Evolutionary conservation across 805 yeast species (phyloP).

Genomic region (Ogataea methanolica): DNA sequence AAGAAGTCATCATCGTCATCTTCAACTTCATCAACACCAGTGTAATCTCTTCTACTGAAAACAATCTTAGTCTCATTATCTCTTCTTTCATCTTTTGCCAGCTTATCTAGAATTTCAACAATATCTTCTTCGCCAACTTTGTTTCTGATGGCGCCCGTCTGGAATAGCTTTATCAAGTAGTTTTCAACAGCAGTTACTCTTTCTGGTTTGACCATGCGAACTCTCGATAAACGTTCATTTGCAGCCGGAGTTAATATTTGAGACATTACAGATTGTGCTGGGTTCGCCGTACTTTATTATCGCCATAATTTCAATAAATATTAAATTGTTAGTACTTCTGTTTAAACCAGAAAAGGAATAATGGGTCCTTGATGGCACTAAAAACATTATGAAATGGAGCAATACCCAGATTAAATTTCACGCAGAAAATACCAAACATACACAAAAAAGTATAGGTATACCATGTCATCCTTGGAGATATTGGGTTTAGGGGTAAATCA

Average conservation of each 20-base stretch:
- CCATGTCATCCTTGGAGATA: too few species aligned
- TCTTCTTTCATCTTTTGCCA: constrained; percentile 66
- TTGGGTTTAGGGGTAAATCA: neutral
- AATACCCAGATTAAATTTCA: too few species aligned
- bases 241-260: constrained; percentile 81
- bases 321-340: neutral
- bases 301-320: constrained; percentile 1
- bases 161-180: constrained; percentile 64
- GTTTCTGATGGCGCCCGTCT: constrained; percentile 68
- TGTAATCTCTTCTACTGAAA: constrained; percentile 38
- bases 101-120: constrained; percentile 76
- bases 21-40: constrained; percentile 15
- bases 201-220: constrained; percentile 85
- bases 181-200: constrained; percentile 86
- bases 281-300: constrained; percentile 10
- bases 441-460: too few species aligned
- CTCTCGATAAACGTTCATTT: constrained; percentile 80
- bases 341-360: neutral
- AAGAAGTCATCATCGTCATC: constrained; percentile 30
- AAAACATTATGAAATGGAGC: too few species aligned
- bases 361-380: too few species aligned
- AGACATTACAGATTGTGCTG: constrained; percentile 39
- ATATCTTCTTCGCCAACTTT: constrained; percentile 80
- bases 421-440: too few species aligned
- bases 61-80: constrained; percentile 63